A percentile compares a stretch with the other conserved stretches of the same genome.
phyloP scores from a whole-genome alignment of 2,329 filamentous ascomycete species.

The Curvularia spicifera region DNA sequence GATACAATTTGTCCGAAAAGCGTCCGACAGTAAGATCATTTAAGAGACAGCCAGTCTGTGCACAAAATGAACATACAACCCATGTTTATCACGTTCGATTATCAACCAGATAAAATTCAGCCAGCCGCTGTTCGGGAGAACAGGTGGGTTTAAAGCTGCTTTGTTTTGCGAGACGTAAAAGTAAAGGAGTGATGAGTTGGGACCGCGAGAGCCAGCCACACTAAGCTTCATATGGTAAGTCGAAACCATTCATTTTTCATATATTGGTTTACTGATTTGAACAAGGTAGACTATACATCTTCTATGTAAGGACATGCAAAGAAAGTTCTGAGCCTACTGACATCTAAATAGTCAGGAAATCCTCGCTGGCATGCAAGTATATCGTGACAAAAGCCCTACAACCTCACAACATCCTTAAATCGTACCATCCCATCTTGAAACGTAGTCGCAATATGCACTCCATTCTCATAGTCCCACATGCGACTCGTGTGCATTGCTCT shows the following conservation, averaged over 20 bases:
- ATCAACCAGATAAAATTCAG: not conserved
- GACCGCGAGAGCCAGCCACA: not conserved
- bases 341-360: not conserved
- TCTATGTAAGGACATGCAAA: not conserved
- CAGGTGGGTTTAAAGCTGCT: not conserved
- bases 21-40: not conserved
- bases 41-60: not conserved
- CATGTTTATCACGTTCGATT: not conserved
- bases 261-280: too few species aligned
- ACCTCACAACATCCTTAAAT: conserved; percentile 14
- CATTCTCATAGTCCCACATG: conserved; percentile 40
- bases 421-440: conserved; percentile 44
- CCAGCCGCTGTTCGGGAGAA: not conserved
- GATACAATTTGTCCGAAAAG: not conserved
- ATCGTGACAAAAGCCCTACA: not conserved
- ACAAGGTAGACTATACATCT: too few species aligned
- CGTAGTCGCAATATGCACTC: conserved; percentile 42
- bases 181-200: not conserved
- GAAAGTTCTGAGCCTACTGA: not conserved
- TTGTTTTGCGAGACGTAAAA: not conserved
- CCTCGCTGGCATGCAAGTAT: too few species aligned
- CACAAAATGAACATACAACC: not conserved
- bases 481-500: conserved; percentile 38
- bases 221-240: not conserved
- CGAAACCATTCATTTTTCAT: too few species aligned